phyloP scores from a whole-genome alignment of 1,284 basidiomycete species.

The Microbotryomycetes sp. region DNA sequence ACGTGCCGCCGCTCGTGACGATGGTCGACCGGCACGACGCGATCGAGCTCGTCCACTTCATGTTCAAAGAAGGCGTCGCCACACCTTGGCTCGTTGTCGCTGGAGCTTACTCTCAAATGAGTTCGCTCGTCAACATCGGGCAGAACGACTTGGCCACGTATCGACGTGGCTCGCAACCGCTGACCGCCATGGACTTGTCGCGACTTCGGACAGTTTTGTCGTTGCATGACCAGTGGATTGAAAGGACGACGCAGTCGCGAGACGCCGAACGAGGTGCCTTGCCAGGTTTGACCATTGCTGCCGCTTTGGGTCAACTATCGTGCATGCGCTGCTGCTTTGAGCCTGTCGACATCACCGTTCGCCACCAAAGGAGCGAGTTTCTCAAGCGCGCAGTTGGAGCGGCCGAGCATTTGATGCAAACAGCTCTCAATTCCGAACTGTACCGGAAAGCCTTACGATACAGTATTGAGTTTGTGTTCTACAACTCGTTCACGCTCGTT shows the following conservation, averaged over 20 bases:
- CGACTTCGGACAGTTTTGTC: not conserved
- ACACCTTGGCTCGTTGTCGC: not conserved
- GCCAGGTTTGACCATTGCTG: not conserved
- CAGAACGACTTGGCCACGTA: not conserved
- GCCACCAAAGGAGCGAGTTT: not conserved
- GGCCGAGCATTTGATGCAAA: not conserved
- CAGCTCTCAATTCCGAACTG: not conserved
- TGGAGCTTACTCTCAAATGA: not conserved
- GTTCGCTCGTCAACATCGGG: not conserved
- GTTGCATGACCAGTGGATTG: not conserved
- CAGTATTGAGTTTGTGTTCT: not conserved
- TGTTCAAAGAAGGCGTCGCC: not conserved
- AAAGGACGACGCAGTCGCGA: not conserved
- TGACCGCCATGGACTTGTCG: not conserved
- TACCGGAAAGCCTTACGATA: not conserved
- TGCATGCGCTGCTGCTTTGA: not conserved
- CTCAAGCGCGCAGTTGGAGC: not conserved
- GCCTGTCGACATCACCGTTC: not conserved
- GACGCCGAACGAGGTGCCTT: not conserved
- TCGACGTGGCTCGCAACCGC: not conserved
- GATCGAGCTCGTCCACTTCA: not conserved
- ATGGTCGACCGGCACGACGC: not conserved
- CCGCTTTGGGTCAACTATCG: not conserved
- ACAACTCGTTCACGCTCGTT: not conserved
- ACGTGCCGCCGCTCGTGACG: not conserved